Evolutionary conservation across 768 basidiomycete species (phyloP).

Genomic region (Strobilomyces confusus): DNA sequence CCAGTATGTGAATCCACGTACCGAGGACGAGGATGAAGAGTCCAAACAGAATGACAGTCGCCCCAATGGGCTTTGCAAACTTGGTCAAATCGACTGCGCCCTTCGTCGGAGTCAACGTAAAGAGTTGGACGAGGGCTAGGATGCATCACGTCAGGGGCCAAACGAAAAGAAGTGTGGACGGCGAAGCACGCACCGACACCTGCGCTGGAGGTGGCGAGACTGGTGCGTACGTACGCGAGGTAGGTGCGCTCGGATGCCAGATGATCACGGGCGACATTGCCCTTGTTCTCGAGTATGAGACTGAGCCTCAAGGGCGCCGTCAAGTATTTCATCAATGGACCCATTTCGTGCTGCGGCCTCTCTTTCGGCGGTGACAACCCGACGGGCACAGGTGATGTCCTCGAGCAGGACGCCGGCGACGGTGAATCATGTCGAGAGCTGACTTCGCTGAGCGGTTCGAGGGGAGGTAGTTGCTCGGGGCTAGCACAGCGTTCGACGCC

Average conservation of each 20-base stretch:
- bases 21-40: constrained; percentile 47
- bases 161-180: too few species aligned
- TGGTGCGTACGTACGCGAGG: constrained; percentile 62
- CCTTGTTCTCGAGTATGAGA: constrained; percentile 50
- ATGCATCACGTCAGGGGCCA: neutral
- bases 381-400: neutral
- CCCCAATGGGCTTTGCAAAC: constrained; percentile 52
- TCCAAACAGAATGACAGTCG: constrained; percentile 42
- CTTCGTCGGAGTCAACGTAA: constrained; percentile 33
- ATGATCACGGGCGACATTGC: constrained; percentile 63
- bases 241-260: constrained; percentile 62
- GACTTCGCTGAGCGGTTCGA: constrained; percentile 20
- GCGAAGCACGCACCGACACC: constrained; percentile 49
- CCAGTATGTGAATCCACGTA: constrained; percentile 17
- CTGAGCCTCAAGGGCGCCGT: constrained; percentile 17
- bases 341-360: neutral
- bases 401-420: neutral
- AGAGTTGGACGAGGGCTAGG: constrained; percentile 52
- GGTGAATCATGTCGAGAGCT: constrained; percentile 5
- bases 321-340: neutral
- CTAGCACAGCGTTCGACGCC: constrained; percentile 1
- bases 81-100: constrained; percentile 12
- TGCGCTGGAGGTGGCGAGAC: constrained; percentile 52
- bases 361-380: neutral
- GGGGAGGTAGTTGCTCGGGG: constrained; percentile 17